Conservation (phyloP, 495 filamentous ascomycete genomes). For the Penicillium silybi region DNA sequence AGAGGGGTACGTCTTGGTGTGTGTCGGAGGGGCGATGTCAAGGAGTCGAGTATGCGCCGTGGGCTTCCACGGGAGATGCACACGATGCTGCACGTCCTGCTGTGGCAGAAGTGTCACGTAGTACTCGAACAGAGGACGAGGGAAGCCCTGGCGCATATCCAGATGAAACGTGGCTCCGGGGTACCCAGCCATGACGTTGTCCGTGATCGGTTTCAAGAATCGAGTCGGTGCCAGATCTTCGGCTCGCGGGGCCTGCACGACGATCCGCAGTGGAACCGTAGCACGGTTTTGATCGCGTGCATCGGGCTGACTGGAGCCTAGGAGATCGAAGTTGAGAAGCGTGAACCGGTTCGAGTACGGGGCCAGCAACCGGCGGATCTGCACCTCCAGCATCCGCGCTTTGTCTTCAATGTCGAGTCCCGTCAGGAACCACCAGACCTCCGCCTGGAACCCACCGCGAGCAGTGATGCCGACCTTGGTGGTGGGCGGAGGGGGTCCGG, state of each 20-base stretch:
- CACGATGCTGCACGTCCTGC: constrained; percentile 32
- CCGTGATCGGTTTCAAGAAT: constrained; percentile 36
- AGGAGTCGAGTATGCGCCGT: constrained; percentile 18
- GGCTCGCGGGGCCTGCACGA: constrained; percentile 33
- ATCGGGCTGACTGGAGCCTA: constrained; percentile 28
- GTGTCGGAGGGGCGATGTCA: constrained; percentile 31
- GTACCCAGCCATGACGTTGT: constrained; percentile 43
- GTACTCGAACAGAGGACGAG: constrained; percentile 38
- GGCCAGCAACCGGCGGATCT: constrained; percentile 23
- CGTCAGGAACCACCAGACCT: constrained; percentile 38
- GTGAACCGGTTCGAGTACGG: constrained; percentile 23
- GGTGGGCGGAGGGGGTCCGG: constrained; percentile 47
- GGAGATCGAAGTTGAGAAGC: constrained; percentile 29
- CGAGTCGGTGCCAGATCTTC: constrained; percentile 30
- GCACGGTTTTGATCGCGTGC: constrained; percentile 32
- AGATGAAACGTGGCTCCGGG: constrained; percentile 41
- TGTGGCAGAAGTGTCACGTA: constrained; percentile 43
- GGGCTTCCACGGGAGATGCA: constrained; percentile 38
- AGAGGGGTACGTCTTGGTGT: constrained; percentile 28
- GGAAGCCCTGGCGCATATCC: constrained; percentile 36
- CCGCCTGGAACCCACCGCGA: constrained; percentile 45
- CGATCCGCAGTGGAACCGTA: constrained; percentile 36
- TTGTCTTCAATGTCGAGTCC: constrained; percentile 48
- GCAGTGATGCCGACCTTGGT: constrained; percentile 55
- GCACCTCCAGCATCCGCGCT: constrained; percentile 37